A percentile compares a stretch with the other conserved stretches of the same genome.
Evolutionary conservation across 2,329 filamentous ascomycete species (phyloP).

Genomic region (Aspergillus jensenii): DNA sequence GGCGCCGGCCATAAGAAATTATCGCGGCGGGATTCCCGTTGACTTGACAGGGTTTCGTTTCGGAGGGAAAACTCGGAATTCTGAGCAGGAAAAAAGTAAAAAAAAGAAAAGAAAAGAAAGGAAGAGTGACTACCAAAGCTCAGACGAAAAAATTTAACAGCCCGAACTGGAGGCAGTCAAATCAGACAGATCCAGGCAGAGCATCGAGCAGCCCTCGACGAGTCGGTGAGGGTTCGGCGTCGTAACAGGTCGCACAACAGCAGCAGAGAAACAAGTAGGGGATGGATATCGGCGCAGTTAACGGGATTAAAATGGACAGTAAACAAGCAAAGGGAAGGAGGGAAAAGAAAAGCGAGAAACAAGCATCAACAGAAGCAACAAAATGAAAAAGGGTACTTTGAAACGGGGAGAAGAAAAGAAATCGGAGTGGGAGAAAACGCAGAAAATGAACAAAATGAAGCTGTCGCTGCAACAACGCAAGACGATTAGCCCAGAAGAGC

Average conservation of each 20-base stretch:
- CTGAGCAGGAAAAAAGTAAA: conserved; percentile 7
- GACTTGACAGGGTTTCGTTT: conserved; percentile 10
- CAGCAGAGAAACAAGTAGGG: conserved; percentile 1
- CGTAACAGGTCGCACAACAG: conserved; percentile 10
- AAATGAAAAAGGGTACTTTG: not conserved
- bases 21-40: conserved; percentile 18
- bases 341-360: conserved; percentile 4
- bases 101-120: conserved; percentile 7
- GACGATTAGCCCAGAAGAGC: conserved; percentile 1
- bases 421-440: not conserved
- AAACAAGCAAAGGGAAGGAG: not conserved
- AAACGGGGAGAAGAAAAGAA: conserved; percentile 7
- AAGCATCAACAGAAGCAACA: not conserved
- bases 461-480: conserved; percentile 2
- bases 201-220: conserved; percentile 13
- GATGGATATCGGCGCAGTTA: not conserved
- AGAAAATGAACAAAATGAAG: not conserved
- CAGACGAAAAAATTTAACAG: conserved; percentile 8
- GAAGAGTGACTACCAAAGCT: conserved; percentile 4
- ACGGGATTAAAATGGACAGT: not conserved
- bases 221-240: conserved; percentile 20
- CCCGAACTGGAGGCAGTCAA: conserved; percentile 1
- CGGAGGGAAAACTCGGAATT: conserved; percentile 7
- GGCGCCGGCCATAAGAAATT: conserved; percentile 39
- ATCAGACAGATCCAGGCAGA: conserved; percentile 6